Percentiles rank a stretch among this genome's conserved stretches.
Evolutionary conservation across 768 basidiomycete genomes (phyloP).

Genomic region (Phaffia australis): DNA sequence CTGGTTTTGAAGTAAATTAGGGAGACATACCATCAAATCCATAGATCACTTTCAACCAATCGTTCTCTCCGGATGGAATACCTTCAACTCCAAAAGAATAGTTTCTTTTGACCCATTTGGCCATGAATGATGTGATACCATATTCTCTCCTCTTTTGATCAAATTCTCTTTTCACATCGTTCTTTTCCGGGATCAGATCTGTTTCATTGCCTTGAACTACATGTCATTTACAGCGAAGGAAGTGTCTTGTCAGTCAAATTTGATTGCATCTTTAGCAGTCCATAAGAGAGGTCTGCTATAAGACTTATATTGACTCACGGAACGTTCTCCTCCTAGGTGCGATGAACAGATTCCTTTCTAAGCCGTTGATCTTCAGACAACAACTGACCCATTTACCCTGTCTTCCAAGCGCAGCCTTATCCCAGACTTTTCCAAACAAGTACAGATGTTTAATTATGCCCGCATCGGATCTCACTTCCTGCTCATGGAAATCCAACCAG

Average conservation of each 20-base stretch:
- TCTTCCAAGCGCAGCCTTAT: slow-evolving; percentile 46
- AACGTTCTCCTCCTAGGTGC: slow-evolving; percentile 62
- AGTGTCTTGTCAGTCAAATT: background rate
- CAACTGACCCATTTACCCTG: slow-evolving; percentile 57
- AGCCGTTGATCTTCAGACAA: slow-evolving; percentile 69
- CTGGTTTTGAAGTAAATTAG: background rate
- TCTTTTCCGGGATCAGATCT: slow-evolving; percentile 56
- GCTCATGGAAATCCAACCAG: slow-evolving; percentile 92
- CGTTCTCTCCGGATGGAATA: slow-evolving; percentile 62
- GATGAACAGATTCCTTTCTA: slow-evolving; percentile 83
- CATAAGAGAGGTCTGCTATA: background rate
- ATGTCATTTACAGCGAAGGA: background rate
- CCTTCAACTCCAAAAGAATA: slow-evolving; percentile 84
- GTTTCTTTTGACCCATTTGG: slow-evolving; percentile 73
- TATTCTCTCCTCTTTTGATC: slow-evolving; percentile 61
- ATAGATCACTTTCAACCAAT: slow-evolving; percentile 92
- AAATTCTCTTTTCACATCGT: slow-evolving; percentile 73
- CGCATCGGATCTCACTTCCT: slow-evolving; percentile 43
- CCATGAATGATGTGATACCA: slow-evolving; percentile 64
- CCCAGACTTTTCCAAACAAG: slow-evolving; percentile 82
- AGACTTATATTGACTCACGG: slow-evolving; percentile 34
- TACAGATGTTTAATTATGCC: slow-evolving; percentile 45
- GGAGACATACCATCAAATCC: slow-evolving; percentile 61
- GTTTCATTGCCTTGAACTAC: slow-evolving; percentile 55
- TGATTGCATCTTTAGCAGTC: background rate